phyloP scores from a whole-genome alignment of 148 eudicot species.

The Spergularia marina region DNA sequence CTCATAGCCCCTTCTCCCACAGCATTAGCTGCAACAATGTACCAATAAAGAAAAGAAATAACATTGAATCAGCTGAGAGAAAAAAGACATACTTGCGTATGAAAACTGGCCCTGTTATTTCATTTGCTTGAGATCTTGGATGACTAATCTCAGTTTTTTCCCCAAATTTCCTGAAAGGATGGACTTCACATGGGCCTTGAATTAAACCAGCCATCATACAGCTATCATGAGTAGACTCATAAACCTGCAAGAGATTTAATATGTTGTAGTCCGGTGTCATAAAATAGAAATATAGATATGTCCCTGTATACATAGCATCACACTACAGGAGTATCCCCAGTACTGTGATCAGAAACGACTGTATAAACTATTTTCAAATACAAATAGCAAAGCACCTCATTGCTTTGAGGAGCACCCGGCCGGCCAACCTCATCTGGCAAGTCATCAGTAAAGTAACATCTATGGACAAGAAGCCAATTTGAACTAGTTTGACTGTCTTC shows the following conservation, averaged over 20 bases:
- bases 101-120: slow-evolving; percentile 47
- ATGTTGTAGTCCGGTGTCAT: not conserved
- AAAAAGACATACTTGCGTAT: slow-evolving; percentile 56
- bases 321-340: not conserved
- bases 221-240: slow-evolving; percentile 69
- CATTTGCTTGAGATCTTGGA: slow-evolving; percentile 33
- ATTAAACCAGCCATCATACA: slow-evolving; percentile 56
- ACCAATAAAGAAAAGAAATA: no score
- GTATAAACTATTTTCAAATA: not conserved
- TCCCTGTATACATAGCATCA: not conserved
- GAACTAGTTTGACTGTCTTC: slow-evolving; percentile 64
- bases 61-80: not conserved
- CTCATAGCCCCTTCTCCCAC: no score
- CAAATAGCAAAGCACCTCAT: slow-evolving; percentile 53
- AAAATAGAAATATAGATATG: slow-evolving; percentile 4
- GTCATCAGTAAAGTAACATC: slow-evolving; percentile 85
- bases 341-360: not conserved
- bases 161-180: slow-evolving; percentile 59
- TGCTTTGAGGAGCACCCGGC: slow-evolving; percentile 78
- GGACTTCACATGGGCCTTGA: slow-evolving; percentile 79
- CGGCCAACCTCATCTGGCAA: slow-evolving; percentile 89
- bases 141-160: slow-evolving; percentile 50
- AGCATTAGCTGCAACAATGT: no score
- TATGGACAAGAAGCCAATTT: slow-evolving; percentile 62
- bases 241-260: slow-evolving; percentile 48